A percentile compares a stretch with the other conserved stretches of the same genome.
Evolutionary conservation across 768 basidiomycete genomes (phyloP).

Genomic region (Naganishia friedmannii): DNA sequence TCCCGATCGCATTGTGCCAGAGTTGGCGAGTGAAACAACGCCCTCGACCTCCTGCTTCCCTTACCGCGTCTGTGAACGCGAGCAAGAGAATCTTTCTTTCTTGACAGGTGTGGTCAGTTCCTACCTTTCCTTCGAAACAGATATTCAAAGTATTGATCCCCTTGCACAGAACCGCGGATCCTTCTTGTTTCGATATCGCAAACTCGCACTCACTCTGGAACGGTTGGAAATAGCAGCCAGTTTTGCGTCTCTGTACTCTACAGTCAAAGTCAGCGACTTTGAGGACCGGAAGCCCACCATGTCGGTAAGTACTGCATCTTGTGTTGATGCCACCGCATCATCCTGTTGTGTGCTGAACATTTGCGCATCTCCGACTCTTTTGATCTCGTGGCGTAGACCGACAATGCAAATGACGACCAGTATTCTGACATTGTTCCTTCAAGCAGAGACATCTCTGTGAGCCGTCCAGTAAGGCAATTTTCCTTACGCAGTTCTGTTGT

Average conservation of each 20-base stretch:
- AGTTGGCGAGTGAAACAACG: constrained; percentile 7
- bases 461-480: constrained; percentile 11
- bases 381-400: not conserved
- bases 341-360: not conserved
- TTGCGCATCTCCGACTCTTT: not conserved
- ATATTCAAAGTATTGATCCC: not conserved
- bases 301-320: constrained; percentile 3
- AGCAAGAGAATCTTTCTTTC: not conserved
- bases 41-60: not conserved
- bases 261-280: not conserved
- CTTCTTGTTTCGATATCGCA: not conserved
- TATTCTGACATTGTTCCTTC: constrained; percentile 22
- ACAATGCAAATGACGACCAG: constrained; percentile 14
- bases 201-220: not conserved
- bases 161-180: not conserved
- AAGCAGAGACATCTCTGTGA: constrained; percentile 22
- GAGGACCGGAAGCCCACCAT: not conserved
- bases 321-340: not conserved
- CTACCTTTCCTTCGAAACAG: not conserved
- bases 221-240: not conserved
- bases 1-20: constrained; percentile 2
- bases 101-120: not conserved
- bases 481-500: not conserved
- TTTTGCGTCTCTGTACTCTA: not conserved
- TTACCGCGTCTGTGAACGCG: constrained; percentile 13